Evolutionary conservation across 495 filamentous ascomycete genomes (phyloP).

Genomic region (Polyplosphaeria fusca): DNA sequence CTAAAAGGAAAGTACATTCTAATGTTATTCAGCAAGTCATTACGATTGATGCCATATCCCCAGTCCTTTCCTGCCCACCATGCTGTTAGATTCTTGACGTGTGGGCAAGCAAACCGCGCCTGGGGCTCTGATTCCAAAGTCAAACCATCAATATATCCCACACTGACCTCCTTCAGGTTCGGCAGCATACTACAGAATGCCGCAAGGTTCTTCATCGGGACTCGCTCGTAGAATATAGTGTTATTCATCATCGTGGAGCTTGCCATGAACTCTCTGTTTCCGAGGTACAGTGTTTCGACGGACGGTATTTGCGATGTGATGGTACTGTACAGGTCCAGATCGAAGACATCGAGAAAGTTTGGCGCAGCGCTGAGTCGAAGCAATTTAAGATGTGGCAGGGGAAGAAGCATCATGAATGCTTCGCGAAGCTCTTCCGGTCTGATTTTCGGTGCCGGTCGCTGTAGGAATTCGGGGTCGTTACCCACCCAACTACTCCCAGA

Average conservation of each 20-base stretch:
- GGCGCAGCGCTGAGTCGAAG: constrained; percentile 1
- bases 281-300: not conserved
- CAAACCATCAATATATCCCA: not conserved
- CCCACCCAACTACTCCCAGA: not conserved
- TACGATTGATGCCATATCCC: too few species aligned
- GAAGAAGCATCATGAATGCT: not conserved
- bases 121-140: not conserved
- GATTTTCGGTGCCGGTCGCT: not conserved
- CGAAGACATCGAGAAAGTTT: constrained; percentile 1
- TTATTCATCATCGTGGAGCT: not conserved
- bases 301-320: not conserved
- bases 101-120: not conserved
- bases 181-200: not conserved
- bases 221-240: not conserved
- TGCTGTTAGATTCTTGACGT: not conserved
- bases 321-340: not conserved
- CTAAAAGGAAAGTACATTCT: not conserved
- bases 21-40: not conserved
- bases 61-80: not conserved
- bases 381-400: not conserved
- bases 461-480: not conserved
- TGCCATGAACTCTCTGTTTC: not conserved
- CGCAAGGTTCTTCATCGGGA: not conserved
- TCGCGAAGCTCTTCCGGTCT: not conserved
- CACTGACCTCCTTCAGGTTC: not conserved